Percentiles rank a stretch among this genome's conserved stretches.
Evolutionary conservation across 495 filamentous ascomycete genomes (phyloP).

Genomic region (Aspergillus cavernicola): DNA sequence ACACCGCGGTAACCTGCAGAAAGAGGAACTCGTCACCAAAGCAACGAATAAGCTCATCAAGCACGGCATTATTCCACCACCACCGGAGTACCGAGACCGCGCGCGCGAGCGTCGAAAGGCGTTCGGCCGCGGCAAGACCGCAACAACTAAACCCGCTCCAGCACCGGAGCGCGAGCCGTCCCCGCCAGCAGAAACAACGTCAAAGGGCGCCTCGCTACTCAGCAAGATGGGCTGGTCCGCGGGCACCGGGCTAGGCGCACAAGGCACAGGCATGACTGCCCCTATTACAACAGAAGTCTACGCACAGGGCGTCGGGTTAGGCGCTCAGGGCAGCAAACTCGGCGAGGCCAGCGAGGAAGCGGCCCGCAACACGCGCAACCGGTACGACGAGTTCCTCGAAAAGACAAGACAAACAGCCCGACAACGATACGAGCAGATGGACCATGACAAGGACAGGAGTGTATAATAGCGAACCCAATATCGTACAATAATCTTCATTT

Average conservation of each 20-base stretch:
- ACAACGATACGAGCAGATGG: conserved; percentile 69
- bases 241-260: conserved; percentile 75
- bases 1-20: conserved; percentile 66
- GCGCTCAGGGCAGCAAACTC: conserved; percentile 75
- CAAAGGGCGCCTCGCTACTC: conserved; percentile 81
- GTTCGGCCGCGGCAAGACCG: conserved; percentile 61
- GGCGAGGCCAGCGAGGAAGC: conserved; percentile 84
- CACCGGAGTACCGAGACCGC: conserved; percentile 70
- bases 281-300: conserved; percentile 78
- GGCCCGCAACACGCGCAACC: conserved; percentile 62
- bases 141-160: conserved; percentile 30
- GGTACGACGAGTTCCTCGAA: conserved; percentile 70
- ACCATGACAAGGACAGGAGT: not conserved
- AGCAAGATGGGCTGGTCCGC: conserved; percentile 89
- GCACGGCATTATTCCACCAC: conserved; percentile 33
- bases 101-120: conserved; percentile 76
- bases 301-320: conserved; percentile 77
- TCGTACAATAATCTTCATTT: not conserved
- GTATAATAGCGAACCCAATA: conserved; percentile 1
- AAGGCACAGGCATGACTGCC: conserved; percentile 71
- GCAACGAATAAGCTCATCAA: conserved; percentile 58
- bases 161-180: conserved; percentile 31
- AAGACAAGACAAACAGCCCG: conserved; percentile 77
- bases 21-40: conserved; percentile 54
- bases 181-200: conserved; percentile 43